phyloP scores from a whole-genome alignment of 495 filamentous ascomycete species.

The Physcia stellaris region DNA sequence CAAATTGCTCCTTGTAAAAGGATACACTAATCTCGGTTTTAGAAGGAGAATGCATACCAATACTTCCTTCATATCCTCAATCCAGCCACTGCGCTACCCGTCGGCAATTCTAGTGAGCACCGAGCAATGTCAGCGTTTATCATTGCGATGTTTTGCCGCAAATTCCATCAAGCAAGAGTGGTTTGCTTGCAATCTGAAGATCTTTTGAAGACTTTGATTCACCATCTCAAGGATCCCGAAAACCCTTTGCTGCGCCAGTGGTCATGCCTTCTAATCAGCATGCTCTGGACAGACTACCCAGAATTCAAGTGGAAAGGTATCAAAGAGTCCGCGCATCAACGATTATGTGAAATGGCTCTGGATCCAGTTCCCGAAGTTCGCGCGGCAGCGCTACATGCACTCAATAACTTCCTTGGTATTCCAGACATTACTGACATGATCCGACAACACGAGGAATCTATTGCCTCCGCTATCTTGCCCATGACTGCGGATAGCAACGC shows the following conservation, averaged over 20 bases:
- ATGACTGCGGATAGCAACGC: conserved; percentile 87
- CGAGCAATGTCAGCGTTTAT: conserved; percentile 99
- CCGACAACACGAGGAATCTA: conserved; percentile 71
- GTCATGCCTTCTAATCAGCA: conserved; percentile 92
- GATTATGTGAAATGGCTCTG: conserved; percentile 66
- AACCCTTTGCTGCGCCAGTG: conserved; percentile 88
- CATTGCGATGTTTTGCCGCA: conserved; percentile 89
- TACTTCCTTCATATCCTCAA: conserved; percentile 91
- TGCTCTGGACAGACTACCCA: conserved; percentile 80
- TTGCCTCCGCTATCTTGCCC: conserved; percentile 70
- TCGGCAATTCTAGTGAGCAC: conserved; percentile 78
- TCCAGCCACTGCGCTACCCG: conserved; percentile 65
- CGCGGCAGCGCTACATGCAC: conserved; percentile 80
- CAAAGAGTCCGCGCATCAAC: conserved; percentile 59
- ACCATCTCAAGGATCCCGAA: conserved; percentile 66
- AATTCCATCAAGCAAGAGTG: conserved; percentile 76
- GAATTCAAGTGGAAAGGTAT: conserved; percentile 94
- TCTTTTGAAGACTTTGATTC: conserved; percentile 70
- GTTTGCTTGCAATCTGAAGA: conserved; percentile 71
- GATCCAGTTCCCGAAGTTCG: conserved; percentile 91
- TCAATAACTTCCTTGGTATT: conserved; percentile 87
- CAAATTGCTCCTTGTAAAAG: no score
- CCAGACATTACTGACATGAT: conserved; percentile 87
- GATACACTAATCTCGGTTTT: no score
- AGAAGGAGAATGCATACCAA: conserved; percentile 93